Evolutionary conservation across 2,329 filamentous ascomycete genomes (phyloP).

Genomic region (Botryotinia narcissicola): DNA sequence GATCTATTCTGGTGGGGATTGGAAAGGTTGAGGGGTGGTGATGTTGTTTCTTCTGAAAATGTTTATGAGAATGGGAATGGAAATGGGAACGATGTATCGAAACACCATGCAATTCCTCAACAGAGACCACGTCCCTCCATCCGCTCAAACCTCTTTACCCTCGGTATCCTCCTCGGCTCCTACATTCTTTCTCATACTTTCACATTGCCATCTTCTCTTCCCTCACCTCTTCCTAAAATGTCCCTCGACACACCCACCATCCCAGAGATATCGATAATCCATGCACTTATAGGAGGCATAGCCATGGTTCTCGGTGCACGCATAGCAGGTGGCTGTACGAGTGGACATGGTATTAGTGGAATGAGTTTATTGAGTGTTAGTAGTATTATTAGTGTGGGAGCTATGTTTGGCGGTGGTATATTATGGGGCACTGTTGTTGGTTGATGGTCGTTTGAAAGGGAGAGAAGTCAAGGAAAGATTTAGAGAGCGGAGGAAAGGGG

Average conservation of each 20-base stretch:
- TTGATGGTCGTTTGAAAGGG: background rate
- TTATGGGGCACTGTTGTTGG: conserved; percentile 17
- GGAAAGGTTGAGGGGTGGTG: background rate
- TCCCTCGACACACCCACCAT: background rate
- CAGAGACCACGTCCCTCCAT: background rate
- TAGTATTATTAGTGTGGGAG: conserved; percentile 59
- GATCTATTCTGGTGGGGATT: conserved; percentile 47
- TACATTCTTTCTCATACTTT: conserved; percentile 31
- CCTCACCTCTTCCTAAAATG: background rate
- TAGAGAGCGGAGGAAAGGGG: too few species aligned
- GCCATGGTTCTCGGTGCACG: conserved; percentile 59
- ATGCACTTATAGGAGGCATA: conserved; percentile 50
- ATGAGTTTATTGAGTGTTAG: conserved; percentile 60
- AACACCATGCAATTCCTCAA: background rate
- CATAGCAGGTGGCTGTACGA: conserved; percentile 65
- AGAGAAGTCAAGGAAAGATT: too few species aligned
- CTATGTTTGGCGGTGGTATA: conserved; percentile 56
- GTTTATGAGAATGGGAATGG: background rate
- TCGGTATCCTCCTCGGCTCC: conserved; percentile 50
- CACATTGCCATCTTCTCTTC: conserved; percentile 21
- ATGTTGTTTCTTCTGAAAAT: background rate
- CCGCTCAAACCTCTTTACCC: conserved; percentile 43
- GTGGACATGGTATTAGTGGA: conserved; percentile 67
- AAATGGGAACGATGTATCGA: background rate
- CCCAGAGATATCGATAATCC: background rate